Evolutionary conservation across 805 yeast genomes (phyloP).

Genomic region (Cyberlindnera mycetangii): DNA sequence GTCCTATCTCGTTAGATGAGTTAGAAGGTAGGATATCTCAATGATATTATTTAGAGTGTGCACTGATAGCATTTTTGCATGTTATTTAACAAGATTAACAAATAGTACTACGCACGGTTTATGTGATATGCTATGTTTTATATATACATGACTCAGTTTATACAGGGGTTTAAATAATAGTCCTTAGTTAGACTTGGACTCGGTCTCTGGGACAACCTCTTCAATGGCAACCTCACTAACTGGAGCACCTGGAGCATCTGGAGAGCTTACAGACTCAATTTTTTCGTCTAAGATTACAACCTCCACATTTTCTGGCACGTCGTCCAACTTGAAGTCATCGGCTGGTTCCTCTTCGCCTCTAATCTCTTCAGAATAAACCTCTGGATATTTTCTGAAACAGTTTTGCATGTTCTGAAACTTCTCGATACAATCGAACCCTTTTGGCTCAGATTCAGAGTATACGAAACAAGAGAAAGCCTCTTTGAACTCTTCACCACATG

Average conservation of each 20-base stretch:
- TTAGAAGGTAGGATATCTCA: neutral
- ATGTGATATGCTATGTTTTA: too few species aligned
- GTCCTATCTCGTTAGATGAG: conserved; percentile 39
- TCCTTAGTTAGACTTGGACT: conserved; percentile 2
- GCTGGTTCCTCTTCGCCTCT: conserved; percentile 65
- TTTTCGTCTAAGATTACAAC: conserved; percentile 1
- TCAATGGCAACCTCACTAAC: conserved; percentile 13
- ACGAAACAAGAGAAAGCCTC: conserved; percentile 94
- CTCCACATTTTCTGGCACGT: conserved; percentile 13
- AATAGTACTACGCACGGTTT: too few species aligned
- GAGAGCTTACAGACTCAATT: neutral
- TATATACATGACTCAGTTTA: neutral
- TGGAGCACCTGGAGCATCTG: conserved; percentile 8
- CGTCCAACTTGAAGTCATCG: conserved; percentile 17
- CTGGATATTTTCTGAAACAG: conserved; percentile 92
- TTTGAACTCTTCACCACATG: conserved; percentile 95
- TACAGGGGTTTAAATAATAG: neutral
- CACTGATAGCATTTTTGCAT: too few species aligned
- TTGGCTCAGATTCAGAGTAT: conserved; percentile 90
- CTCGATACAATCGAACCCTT: conserved; percentile 92
- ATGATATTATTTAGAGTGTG: too few species aligned
- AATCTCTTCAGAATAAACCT: conserved; percentile 87
- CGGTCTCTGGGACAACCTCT: conserved; percentile 13
- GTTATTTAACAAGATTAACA: too few species aligned
- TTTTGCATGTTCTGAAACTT: conserved; percentile 89